Evolutionary conservation across 306 rosid genomes (phyloP), one percentile per base, ranked within the genome.

Genomic region (Lathyrus oleraceus): DNA sequence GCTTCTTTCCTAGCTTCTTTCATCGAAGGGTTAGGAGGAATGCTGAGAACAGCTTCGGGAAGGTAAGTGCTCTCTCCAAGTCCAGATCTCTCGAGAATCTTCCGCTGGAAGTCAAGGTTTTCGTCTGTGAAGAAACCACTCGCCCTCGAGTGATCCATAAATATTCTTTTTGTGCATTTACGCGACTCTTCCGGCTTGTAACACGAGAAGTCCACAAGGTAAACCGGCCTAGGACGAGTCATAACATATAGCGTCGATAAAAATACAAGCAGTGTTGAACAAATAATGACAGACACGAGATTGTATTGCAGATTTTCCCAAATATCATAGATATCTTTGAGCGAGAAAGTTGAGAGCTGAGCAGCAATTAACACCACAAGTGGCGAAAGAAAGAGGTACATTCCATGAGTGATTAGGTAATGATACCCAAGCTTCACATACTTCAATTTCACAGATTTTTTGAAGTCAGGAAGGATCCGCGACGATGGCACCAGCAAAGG

Each of bases 351-450:
- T 0, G 96, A 86, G 20, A 88, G 77, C 76, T 91, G 92, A 0
- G 90, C 97, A 2, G 85, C 88, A 60, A 91, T 83, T 19, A 91
- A 38, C 13, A 85, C 89, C 27, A 83, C 63, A 2, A 91, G 82
- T 28, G 92, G 97, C n/a, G 92, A 78, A 76, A 88, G 85, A 54
- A 78, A 91, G 11, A 91, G 89, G 77, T 75, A 90, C 97, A 91
- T 91, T 23, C 86, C 95, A 80, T 88, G 95, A 21, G 97, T 88
- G 28, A 88, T 88, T 23, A 91, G 90, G 48, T 86, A 83, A 80
- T 91, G 97, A 77, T 91, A 91, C 0, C 97, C 97, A 76, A 91
- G 97, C 75, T 86, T 91, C 19, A 91, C 97, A 61, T 91, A 91
- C 72, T 91, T 91, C 32, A 91, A 79, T 65, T 91, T 91, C 10